Conservation (phyloP, 176 grass and related monocot species). For the Panicum miliaceum region DNA sequence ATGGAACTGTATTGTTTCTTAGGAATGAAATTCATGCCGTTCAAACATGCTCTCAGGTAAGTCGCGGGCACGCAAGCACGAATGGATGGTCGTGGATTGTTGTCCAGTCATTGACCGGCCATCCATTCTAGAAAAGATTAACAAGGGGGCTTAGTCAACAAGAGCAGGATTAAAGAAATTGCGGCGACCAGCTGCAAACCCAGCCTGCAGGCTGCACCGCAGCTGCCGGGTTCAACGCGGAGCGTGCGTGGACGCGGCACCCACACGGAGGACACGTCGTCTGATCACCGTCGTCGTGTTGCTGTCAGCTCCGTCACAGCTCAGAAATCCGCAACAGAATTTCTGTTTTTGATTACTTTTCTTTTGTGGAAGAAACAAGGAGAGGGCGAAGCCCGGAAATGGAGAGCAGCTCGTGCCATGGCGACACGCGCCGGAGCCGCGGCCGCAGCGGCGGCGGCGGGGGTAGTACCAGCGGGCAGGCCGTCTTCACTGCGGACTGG, state of each 20-base stretch:
- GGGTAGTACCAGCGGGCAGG: constrained; percentile 20
- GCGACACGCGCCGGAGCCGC: constrained; percentile 39
- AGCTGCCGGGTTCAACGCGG: constrained; percentile 2
- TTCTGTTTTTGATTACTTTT: neutral
- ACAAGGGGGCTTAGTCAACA: neutral
- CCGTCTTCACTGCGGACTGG: constrained; percentile 67
- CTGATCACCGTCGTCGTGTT: neutral
- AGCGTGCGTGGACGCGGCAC: constrained; percentile 12
- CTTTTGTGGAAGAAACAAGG: neutral
- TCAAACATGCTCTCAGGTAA: too few relatives aligned
- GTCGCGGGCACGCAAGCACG: neutral
- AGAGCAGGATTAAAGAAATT: constrained; percentile 9
- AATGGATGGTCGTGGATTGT: neutral
- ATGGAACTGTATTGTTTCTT: too few relatives aligned
- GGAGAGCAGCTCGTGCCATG: constrained; percentile 56
- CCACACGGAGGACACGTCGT: constrained; percentile 10
- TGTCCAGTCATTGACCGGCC: neutral
- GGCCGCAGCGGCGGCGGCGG: neutral
- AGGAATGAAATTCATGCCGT: neutral
- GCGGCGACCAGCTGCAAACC: neutral
- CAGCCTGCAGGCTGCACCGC: neutral
- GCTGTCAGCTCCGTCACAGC: constrained; percentile 27
- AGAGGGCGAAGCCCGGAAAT: neutral
- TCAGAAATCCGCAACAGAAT: neutral
- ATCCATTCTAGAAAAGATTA: neutral